These are phyloP conservation scores for Pilatotrama ljubarskyi DNA, from an alignment of 768 basidiomycete genomes.

Conservation along the genomic window DNA sequence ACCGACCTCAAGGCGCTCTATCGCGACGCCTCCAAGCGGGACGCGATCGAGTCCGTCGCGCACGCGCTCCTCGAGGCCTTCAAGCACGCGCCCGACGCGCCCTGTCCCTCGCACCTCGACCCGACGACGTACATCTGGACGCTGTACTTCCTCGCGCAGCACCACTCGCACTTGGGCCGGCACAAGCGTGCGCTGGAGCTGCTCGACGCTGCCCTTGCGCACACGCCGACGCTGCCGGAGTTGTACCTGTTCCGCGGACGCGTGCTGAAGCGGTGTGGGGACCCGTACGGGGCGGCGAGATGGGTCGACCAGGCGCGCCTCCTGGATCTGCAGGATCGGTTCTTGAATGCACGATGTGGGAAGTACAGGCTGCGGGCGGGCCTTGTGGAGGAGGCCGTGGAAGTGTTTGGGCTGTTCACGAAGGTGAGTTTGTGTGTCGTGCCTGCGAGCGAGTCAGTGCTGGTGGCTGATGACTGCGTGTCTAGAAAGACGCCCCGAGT, in stretches of 20 bases:
- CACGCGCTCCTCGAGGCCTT: constrained; percentile 47
- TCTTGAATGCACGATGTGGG: constrained; percentile 89
- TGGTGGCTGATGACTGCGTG: background rate
- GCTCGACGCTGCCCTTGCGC: constrained; percentile 65
- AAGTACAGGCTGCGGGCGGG: constrained; percentile 90
- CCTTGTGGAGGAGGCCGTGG: constrained; percentile 70
- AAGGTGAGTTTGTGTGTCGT: constrained; percentile 54
- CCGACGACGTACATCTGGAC: constrained; percentile 93
- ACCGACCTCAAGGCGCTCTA: constrained; percentile 90
- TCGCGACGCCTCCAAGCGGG: constrained; percentile 58
- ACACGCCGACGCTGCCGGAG: constrained; percentile 95
- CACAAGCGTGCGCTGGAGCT: constrained; percentile 54
- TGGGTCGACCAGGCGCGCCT: constrained; percentile 78
- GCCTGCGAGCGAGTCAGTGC: no score
- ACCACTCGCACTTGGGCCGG: constrained; percentile 67
- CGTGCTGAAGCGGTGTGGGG: constrained; percentile 84
- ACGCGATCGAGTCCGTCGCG: constrained; percentile 66
- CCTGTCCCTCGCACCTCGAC: constrained; percentile 38
- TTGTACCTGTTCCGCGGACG: constrained; percentile 80
- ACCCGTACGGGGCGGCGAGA: constrained; percentile 69
- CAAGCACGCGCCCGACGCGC: constrained; percentile 36
- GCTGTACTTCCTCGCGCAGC: constrained; percentile 92
- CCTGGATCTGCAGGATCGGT: constrained; percentile 93
- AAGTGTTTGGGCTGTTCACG: constrained; percentile 84
- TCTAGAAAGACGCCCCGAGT: constrained; percentile 79